Evolutionary conservation across 2,329 filamentous ascomycete genomes (phyloP).

Genomic region (Phialocephala subalpina): DNA sequence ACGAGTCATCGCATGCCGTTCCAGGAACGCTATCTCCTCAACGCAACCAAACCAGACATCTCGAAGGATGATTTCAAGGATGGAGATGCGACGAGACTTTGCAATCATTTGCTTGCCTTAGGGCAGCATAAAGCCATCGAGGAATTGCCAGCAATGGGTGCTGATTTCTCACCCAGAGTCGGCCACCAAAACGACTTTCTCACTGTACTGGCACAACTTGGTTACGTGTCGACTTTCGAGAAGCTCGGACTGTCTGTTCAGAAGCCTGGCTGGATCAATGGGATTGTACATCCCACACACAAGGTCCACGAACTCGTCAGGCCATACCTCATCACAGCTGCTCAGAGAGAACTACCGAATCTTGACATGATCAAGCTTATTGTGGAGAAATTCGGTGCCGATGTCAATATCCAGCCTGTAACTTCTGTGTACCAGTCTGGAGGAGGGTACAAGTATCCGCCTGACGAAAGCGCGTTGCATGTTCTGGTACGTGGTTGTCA

Average conservation of each 20-base stretch:
- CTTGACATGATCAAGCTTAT: conserved; percentile 46
- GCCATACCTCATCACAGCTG: conserved; percentile 39
- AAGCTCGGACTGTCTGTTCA: conserved; percentile 13
- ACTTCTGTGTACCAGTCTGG: neutral
- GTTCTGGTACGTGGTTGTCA: conserved; percentile 14
- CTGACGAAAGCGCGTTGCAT: conserved; percentile 26
- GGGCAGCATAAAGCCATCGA: conserved; percentile 15
- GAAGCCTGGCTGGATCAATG: conserved; percentile 23
- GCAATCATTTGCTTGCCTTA: conserved; percentile 17
- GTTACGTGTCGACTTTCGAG: conserved; percentile 18
- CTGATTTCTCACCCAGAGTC: conserved; percentile 13
- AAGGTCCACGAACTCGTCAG: neutral
- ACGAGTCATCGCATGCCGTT: neutral
- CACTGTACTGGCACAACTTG: conserved; percentile 2
- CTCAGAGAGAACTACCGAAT: conserved; percentile 45
- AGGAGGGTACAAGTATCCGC: conserved; percentile 1
- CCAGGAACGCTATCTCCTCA: conserved; percentile 8
- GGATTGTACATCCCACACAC: neutral
- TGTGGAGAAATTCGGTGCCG: conserved; percentile 45
- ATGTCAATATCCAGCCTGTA: conserved; percentile 40
- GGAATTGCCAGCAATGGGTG: conserved; percentile 17
- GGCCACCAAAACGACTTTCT: conserved; percentile 10
- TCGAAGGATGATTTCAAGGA: conserved; percentile 11
- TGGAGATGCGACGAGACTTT: neutral
- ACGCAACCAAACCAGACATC: neutral